Evolutionary conservation across 495 filamentous ascomycete genomes (phyloP).

Genomic region (Penicillium cosmopolitanum): DNA sequence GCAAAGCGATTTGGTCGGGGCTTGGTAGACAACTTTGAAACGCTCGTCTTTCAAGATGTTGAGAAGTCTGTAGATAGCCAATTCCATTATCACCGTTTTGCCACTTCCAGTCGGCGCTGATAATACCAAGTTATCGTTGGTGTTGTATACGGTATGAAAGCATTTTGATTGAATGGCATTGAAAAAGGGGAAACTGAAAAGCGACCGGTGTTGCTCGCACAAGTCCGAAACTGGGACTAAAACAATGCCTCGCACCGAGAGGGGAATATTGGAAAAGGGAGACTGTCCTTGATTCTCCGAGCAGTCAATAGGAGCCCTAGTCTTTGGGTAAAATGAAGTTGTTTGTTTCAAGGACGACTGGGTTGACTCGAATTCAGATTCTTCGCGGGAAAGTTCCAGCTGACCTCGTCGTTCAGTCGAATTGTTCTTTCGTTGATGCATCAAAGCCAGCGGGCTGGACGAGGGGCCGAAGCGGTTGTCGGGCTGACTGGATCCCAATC

Average conservation of each 20-base stretch:
- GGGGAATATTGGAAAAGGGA: slow-evolving; percentile 35
- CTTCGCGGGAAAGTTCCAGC: not conserved
- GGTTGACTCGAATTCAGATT: slow-evolving; percentile 1
- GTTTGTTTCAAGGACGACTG: slow-evolving; percentile 5
- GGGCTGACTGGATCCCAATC: slow-evolving; percentile 33
- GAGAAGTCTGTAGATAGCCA: slow-evolving; percentile 85
- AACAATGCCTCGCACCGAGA: slow-evolving; percentile 65
- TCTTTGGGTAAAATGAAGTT: not conserved
- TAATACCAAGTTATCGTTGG: slow-evolving; percentile 83
- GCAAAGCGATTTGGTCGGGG: slow-evolving; percentile 92
- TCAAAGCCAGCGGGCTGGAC: slow-evolving; percentile 38
- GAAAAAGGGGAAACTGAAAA: slow-evolving; percentile 83
- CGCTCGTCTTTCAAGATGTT: slow-evolving; percentile 62
- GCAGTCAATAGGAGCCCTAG: not conserved
- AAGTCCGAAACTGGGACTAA: slow-evolving; percentile 74
- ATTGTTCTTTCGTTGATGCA: slow-evolving; percentile 18
- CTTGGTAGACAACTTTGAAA: slow-evolving; percentile 95
- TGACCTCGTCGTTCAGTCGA: not conserved
- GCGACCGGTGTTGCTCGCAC: slow-evolving; percentile 73
- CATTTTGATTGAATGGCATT: slow-evolving; percentile 93
- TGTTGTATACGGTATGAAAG: slow-evolving; percentile 71
- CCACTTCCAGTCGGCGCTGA: slow-evolving; percentile 92
- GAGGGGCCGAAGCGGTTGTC: slow-evolving; percentile 25
- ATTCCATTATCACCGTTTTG: slow-evolving; percentile 88
- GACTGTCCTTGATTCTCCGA: not conserved